Evolutionary conservation across 345 rosid species (phyloP).

Genomic region (Corymbia maculata): DNA sequence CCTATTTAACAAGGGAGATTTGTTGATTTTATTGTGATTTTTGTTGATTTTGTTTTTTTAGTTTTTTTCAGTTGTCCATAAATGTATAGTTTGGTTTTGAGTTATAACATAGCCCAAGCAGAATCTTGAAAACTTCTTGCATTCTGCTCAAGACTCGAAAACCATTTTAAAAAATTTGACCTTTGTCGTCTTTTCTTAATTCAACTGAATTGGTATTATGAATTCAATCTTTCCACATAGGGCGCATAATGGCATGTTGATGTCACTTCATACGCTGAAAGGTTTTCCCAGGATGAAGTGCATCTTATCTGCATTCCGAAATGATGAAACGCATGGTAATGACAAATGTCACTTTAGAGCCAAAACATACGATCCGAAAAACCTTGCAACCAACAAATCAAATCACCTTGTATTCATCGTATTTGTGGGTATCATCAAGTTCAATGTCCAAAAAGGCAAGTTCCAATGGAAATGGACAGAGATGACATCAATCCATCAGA

Average conservation of each 20-base stretch:
- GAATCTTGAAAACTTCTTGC: neutral
- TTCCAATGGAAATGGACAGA: neutral
- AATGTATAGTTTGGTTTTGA: neutral
- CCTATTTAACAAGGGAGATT: neutral
- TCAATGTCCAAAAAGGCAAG: neutral
- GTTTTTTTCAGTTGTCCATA: neutral
- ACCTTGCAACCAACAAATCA: neutral
- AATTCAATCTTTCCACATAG: neutral
- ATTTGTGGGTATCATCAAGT: neutral
- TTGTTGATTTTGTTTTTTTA: neutral
- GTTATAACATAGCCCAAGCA: neutral
- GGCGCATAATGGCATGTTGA: neutral
- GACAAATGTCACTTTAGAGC: neutral
- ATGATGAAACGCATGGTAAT: neutral
- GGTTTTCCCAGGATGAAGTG: neutral
- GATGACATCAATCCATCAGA: neutral
- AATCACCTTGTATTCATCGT: neutral
- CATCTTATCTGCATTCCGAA: neutral
- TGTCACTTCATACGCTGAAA: neutral
- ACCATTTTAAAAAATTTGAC: neutral
- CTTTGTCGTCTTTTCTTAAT: neutral
- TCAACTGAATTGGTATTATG: neutral
- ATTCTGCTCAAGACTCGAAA: neutral
- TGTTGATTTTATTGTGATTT: neutral
- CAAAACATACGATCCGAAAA: neutral